Percentiles rank a stretch among this genome's conserved stretches.
phyloP scores from a whole-genome alignment of 805 yeast genomes.

The Phaffomyces thermotolerans region DNA sequence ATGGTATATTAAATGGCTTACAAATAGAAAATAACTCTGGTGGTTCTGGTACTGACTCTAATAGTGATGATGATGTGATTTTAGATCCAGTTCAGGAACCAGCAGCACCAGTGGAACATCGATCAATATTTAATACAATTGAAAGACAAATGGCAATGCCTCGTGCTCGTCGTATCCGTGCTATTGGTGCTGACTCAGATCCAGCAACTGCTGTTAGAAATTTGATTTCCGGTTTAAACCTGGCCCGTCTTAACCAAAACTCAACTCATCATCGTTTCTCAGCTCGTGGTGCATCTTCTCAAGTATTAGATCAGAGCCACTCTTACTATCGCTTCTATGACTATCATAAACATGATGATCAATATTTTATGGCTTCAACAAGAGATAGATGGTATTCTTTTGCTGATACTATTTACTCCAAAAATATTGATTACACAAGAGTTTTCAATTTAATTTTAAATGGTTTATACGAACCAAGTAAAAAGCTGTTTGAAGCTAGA shows the following conservation, averaged over 20 bases:
- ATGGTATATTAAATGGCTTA: no score
- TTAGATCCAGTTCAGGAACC: no score
- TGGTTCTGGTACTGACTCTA: no score
- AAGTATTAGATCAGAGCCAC: not conserved
- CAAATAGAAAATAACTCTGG: no score
- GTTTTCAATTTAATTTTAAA: conserved; percentile 38
- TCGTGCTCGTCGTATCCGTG: not conserved
- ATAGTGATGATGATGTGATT: no score
- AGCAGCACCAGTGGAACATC: no score
- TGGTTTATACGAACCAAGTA: conserved; percentile 42
- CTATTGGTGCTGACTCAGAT: no score
- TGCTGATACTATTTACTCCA: conserved; percentile 43
- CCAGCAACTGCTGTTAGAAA: not conserved
- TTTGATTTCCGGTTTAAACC: not conserved
- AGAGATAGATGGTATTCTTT: conserved; percentile 64
- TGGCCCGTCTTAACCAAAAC: not conserved
- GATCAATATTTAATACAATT: no score
- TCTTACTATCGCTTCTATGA: not conserved
- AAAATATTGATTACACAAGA: conserved; percentile 28
- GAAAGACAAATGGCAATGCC: not conserved
- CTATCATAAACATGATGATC: not conserved
- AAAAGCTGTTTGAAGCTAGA: conserved; percentile 22
- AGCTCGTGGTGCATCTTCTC: not conserved
- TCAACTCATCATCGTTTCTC: not conserved
- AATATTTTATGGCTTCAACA: conserved; percentile 34